Evolutionary conservation across 2,329 filamentous ascomycete genomes (phyloP), one percentile per base, ranked within the genome.

Genomic region (Ophiostoma triangulosporum): DNA sequence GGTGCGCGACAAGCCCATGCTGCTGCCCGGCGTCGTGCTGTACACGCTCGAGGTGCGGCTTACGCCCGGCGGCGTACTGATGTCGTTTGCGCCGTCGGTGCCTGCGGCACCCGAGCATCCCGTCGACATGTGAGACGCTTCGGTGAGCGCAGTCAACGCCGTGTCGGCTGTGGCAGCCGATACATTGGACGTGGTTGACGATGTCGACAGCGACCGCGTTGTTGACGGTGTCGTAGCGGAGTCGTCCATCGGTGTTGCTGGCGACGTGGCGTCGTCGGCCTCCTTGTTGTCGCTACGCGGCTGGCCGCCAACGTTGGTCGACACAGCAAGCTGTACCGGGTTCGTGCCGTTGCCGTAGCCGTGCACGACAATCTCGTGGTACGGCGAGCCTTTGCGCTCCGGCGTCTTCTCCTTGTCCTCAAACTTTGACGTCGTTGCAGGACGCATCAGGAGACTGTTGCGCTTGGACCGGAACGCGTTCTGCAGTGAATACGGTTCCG

Each of bases 301-400:
- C 15, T 29, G 7, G 43, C 11, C 20, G 8, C n/a, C 24, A 26
- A 50, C 24, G 9, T 40, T 31, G 1, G 52, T 29, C 8, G 46
- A 12, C 15, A 51, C n/a, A 3, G 52, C 38, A 12, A 53, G 40
- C 1, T 50, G 32, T n/a, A 59, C 56, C 0, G 52, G 20, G 33
- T 74, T 73, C 2, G 70, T 75, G 1, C 74, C 74, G 49, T 78
- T 78, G 9, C 75, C 76, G 55, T 79, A 78, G 0, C 74, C 73
- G 4, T 72, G 68, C 6, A 78, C 68, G 0, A 77, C 64, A 27
- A 78, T 77, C 59, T 80, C 76, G 52, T 74, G 72, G 55, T 73
- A 72, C 0, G 62, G 58, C 1, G 59, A 53, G 15, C n/a, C 32
- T 15, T 31, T 48, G 12, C 49, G 40, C 14, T 52, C 49, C 1